Base-by-base conservation (phyloP, 352 stramenopile genomes). In the Phytophthora pseudosyringae region DNA sequence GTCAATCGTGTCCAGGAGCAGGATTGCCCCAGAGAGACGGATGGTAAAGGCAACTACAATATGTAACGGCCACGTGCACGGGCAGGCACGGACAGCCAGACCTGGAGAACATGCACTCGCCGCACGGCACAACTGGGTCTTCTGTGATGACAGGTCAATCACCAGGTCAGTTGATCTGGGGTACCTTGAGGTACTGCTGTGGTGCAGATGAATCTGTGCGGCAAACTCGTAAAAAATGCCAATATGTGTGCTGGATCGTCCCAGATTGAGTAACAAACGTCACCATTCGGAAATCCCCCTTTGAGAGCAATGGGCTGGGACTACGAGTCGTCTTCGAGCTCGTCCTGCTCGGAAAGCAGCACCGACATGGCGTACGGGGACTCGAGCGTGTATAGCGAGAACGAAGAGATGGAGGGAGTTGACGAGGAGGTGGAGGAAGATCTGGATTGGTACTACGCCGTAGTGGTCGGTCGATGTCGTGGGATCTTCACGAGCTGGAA, bases 401-500 rank as follows among this genome's bases (percentile, higher is more conserved):
- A 43, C 56, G 56, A 64, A 28, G 56, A 64, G 15, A 64, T 64
- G 56, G 33, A 51, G 1, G 44, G 41, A 32, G 21, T 18, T n/a
- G 55, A 47, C 4, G 55, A 56, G 5, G 40, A 59, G 10, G 49
- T 47, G 9, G 18, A 54, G 10, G 13, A 63, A 48, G 33, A 63
- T 35, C 12, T 25, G 6, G 28, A 64, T 11, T 64, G 35, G 44
- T 57, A 64, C 45, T 86, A 86, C 49, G 80, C 80, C 2, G 75
- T 89, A 10, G 76, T 74, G 4, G 80, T 76, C 18, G 80, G 78
- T 5, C 68, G 71, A 1, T 54, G 75, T 21, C 65, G 67, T 7
- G 80, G 76, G 5, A 78, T 89, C 31, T 89, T 80, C 56, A 70
- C 76, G 13, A 70, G 66, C 9, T 76, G 76, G 66, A 41, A 51